Percentiles rank a stretch among this genome's conserved stretches.
phyloP scores from a whole-genome alignment of 495 filamentous ascomycete genomes.

The Daldinia grandis region DNA sequence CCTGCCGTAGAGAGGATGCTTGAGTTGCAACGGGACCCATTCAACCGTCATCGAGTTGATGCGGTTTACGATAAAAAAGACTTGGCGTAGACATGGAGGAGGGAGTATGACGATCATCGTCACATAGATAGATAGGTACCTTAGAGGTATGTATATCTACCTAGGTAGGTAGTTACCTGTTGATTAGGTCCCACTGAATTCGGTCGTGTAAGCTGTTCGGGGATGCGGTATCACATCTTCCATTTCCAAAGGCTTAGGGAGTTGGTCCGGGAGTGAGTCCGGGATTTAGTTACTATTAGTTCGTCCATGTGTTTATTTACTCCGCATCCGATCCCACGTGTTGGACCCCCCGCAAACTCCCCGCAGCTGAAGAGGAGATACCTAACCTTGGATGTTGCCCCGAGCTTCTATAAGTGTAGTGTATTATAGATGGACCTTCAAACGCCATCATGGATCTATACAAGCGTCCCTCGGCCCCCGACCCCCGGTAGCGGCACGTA shows the following conservation, averaged over 20 bases:
- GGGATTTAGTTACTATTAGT: neutral
- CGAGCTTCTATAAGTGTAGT: neutral
- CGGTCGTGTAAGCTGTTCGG: neutral
- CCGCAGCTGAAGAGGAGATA: neutral
- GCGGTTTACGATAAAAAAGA: slow-evolving; percentile 9
- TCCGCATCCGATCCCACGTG: neutral
- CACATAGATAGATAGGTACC: too few relatives aligned
- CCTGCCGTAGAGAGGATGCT: slow-evolving; percentile 8
- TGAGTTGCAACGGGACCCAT: slow-evolving; percentile 6
- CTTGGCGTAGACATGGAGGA: slow-evolving; percentile 25
- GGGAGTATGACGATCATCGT: neutral
- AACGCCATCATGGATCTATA: neutral
- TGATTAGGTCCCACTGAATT: slow-evolving; percentile 5
- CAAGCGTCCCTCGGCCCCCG: neutral
- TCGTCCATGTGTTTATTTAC: neutral
- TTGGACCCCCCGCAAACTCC: neutral
- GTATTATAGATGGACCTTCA: too few relatives aligned
- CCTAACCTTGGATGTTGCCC: neutral
- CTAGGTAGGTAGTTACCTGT: too few relatives aligned
- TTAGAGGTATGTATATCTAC: too few relatives aligned
- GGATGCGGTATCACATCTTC: slow-evolving; percentile 14
- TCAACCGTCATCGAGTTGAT: slow-evolving; percentile 1
- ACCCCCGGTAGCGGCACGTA: too few relatives aligned
- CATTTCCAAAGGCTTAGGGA: slow-evolving; percentile 7
- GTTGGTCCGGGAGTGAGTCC: neutral